phyloP scores from a whole-genome alignment of 495 filamentous ascomycete genomes.

The Podospora tetraspora region DNA sequence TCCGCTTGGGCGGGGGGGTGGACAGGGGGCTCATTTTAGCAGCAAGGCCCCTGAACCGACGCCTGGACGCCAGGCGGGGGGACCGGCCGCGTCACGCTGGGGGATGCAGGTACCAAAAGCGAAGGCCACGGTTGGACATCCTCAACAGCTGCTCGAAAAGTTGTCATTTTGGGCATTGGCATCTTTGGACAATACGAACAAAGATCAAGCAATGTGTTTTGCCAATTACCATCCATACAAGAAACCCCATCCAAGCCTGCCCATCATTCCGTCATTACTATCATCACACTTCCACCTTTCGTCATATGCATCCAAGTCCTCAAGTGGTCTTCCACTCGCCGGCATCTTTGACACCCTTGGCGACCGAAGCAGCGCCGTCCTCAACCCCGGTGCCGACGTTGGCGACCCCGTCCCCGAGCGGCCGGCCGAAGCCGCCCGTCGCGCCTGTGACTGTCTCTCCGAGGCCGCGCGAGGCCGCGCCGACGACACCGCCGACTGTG shows the following conservation, averaged over 20 bases:
- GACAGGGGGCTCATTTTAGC: neutral
- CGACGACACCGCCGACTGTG: constrained; percentile 64
- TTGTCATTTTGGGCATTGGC: neutral
- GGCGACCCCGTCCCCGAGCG: constrained; percentile 60
- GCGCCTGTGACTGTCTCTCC: constrained; percentile 43
- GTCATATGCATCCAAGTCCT: neutral
- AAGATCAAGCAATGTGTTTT: neutral
- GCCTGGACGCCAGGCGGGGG: neutral
- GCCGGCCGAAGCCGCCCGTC: constrained; percentile 57
- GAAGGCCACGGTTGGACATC: too few species aligned
- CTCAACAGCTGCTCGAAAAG: too few species aligned
- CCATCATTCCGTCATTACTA: neutral
- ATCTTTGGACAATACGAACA: neutral
- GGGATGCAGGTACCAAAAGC: too few species aligned
- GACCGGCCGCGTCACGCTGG: too few species aligned
- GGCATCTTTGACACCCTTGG: constrained; percentile 62
- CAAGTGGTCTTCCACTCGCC: constrained; percentile 56
- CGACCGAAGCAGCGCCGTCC: constrained; percentile 50
- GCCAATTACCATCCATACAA: neutral
- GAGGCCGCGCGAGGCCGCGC: constrained; percentile 53
- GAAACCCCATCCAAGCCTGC: neutral
- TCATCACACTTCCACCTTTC: neutral
- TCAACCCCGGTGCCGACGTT: constrained; percentile 57
- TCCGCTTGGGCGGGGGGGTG: neutral
- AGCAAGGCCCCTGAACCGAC: neutral